Evolutionary conservation across 2,329 filamentous ascomycete species (phyloP).

Genomic region (Cyphellophora attinorum): DNA sequence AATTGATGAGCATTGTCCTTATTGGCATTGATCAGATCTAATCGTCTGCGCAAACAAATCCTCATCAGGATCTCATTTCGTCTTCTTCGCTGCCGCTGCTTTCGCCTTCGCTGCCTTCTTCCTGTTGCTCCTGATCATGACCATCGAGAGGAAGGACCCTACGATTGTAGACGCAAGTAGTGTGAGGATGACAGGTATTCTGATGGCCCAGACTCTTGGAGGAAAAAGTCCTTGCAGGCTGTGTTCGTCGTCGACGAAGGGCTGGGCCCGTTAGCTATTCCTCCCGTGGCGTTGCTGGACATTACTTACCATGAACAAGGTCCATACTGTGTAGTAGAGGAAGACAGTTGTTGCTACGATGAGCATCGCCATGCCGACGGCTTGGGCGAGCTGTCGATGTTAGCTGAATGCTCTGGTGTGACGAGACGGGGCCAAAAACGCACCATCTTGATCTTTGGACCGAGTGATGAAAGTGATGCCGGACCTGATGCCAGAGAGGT

Average conservation of each 20-base stretch:
- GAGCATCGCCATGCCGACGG: conserved; percentile 67
- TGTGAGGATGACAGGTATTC: conserved; percentile 93
- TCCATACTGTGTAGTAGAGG: conserved; percentile 96
- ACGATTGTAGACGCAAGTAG: conserved; percentile 87
- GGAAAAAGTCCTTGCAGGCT: conserved; percentile 91
- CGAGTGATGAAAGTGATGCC: too few species aligned
- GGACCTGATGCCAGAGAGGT: too few species aligned
- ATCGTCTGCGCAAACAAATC: too few species aligned
- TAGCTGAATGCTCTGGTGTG: too few species aligned
- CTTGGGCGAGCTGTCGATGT: conserved; percentile 95
- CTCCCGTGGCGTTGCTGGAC: too few species aligned
- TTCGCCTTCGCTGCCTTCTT: conserved; percentile 95
- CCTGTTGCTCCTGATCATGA: conserved; percentile 98
- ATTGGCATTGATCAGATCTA: background rate
- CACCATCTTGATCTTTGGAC: too few species aligned
- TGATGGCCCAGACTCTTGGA: conserved; percentile 95
- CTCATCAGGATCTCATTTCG: conserved; percentile 11
- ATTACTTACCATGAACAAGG: conserved; percentile 85
- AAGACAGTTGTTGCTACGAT: conserved; percentile 63
- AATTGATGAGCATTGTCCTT: background rate
- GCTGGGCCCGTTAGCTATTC: conserved; percentile 50
- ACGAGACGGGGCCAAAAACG: too few species aligned
- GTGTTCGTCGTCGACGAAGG: conserved; percentile 93
- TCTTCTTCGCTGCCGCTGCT: conserved; percentile 58
- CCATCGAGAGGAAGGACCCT: conserved; percentile 86